Evolutionary conservation across 441 rosid genomes (phyloP).

Genomic region (Corymbia citriodora): DNA sequence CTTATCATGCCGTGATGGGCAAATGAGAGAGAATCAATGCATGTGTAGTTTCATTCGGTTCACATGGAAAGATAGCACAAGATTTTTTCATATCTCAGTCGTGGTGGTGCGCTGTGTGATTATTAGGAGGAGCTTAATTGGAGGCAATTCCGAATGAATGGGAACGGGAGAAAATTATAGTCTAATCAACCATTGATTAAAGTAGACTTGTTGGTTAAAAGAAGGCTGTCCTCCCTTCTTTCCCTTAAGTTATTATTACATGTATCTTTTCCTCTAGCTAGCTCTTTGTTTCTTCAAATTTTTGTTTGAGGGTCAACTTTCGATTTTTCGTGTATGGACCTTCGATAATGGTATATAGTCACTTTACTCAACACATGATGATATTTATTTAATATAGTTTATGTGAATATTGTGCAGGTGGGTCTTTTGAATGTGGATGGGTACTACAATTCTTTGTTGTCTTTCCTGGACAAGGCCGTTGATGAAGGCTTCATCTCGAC

Average conservation of each 20-base stretch:
- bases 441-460: constrained; percentile 77
- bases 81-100: constrained; percentile 17
- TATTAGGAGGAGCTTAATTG: constrained; percentile 3
- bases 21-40: constrained; percentile 20
- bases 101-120: constrained; percentile 2
- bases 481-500: constrained; percentile 93
- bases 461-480: constrained; percentile 84
- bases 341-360: not conserved
- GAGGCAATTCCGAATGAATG: constrained; percentile 14
- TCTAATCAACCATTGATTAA: not conserved
- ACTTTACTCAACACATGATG: constrained; percentile 2
- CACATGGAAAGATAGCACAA: constrained; percentile 37
- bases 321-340: not conserved
- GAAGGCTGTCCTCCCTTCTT: not conserved
- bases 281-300: not conserved
- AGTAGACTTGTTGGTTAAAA: constrained; percentile 10
- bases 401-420: constrained; percentile 40
- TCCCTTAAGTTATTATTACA: not conserved
- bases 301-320: not conserved
- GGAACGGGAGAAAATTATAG: constrained; percentile 7
- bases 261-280: not conserved
- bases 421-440: constrained; percentile 96
- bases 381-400: not conserved
- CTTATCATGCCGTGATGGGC: not conserved
- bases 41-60: constrained; percentile 27